Conservation (phyloP, 73 alveolate genomes). For the Paramecium pentaurelia region DNA sequence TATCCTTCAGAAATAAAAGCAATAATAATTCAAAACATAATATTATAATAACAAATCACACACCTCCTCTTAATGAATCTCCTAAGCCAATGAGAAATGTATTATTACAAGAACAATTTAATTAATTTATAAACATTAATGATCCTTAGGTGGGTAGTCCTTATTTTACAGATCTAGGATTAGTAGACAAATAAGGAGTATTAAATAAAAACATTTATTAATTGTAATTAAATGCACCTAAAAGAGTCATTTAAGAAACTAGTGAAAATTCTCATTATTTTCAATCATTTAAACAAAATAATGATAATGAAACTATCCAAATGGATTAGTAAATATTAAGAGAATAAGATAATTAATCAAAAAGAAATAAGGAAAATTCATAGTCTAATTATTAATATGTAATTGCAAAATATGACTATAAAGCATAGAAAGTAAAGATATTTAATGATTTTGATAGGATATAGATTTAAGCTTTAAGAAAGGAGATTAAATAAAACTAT, state of each 20-base stretch:
- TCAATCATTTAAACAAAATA: background rate
- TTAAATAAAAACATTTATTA: background rate
- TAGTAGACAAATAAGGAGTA: background rate
- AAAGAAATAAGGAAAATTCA: background rate
- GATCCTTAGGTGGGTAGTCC: conserved; percentile 19
- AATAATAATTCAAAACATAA: background rate
- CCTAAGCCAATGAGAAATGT: background rate
- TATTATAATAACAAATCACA: background rate
- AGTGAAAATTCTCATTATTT: background rate
- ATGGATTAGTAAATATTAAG: background rate
- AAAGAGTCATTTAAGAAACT: background rate
- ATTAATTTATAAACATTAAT: background rate
- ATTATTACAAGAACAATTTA: background rate
- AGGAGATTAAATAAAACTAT: background rate
- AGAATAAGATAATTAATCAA: background rate
- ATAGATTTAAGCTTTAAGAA: conserved; percentile 1
- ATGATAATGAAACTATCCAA: background rate
- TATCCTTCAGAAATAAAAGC: background rate
- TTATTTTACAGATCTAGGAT: background rate
- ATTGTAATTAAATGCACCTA: background rate
- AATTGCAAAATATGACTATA: conserved; percentile 34
- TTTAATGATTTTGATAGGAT: conserved; percentile 2
- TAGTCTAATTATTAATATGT: background rate
- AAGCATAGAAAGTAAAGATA: conserved; percentile 10
- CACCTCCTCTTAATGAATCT: background rate